Evolutionary conservation across 192 early-diverging fungal genomes (phyloP).

Genomic region (Coemansia sp.): DNA sequence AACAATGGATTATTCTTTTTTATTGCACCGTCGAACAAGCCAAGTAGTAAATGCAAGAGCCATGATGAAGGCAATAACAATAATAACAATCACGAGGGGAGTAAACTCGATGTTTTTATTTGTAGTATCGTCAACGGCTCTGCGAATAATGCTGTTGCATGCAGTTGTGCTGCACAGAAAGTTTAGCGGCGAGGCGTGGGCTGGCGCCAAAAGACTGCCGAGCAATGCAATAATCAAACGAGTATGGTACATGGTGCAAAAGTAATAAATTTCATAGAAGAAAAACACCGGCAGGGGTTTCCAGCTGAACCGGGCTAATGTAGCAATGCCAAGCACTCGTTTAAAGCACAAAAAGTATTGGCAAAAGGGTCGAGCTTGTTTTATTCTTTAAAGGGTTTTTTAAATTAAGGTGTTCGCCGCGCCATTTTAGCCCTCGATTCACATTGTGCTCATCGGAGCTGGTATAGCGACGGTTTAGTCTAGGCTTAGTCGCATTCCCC

Average conservation of each 20-base stretch:
- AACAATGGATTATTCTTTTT: not conserved
- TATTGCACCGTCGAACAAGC: not conserved
- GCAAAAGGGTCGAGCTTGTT: too few species aligned
- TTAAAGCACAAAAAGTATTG: too few species aligned
- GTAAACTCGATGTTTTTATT: not conserved
- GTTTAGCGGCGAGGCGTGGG: not conserved
- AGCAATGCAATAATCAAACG: not conserved
- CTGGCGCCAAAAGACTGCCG: not conserved
- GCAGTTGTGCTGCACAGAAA: not conserved
- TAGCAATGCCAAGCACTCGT: too few species aligned
- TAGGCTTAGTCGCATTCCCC: conserved; percentile 6
- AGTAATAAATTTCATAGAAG: not conserved
- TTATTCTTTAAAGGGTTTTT: not conserved
- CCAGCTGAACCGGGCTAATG: too few species aligned
- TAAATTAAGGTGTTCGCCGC: not conserved
- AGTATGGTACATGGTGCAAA: not conserved
- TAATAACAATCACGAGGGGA: not conserved
- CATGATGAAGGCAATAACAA: not conserved
- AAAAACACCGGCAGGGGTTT: too few species aligned
- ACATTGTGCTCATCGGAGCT: conserved; percentile 2
- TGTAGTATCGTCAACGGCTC: not conserved
- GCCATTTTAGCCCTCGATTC: conserved; percentile 4
- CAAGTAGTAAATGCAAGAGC: not conserved
- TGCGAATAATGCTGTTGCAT: not conserved
- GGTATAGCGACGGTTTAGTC: not conserved